Conservation (phyloP, 2,329 filamentous ascomycete species). For the Sclerotiophoma versabilis region DNA sequence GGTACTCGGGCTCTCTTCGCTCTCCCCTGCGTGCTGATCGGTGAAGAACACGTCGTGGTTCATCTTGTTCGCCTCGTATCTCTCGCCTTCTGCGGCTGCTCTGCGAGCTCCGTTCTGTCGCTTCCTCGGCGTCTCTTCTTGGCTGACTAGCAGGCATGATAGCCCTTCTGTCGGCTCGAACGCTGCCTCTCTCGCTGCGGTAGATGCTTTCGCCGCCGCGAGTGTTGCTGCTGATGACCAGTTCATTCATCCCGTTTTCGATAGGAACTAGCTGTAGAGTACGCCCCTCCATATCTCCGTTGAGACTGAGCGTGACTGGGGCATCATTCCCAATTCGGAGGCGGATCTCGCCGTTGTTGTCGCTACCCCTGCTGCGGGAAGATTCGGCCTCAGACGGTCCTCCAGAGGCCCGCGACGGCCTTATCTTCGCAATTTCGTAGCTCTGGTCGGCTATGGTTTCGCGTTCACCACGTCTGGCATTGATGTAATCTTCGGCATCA, state of each 20-base stretch:
- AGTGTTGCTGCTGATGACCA: slow-evolving; percentile 41
- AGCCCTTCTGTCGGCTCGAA: slow-evolving; percentile 26
- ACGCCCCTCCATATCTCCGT: slow-evolving; percentile 49
- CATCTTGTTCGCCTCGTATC: slow-evolving; percentile 26
- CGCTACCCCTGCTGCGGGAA: slow-evolving; percentile 35
- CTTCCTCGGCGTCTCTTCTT: slow-evolving; percentile 42
- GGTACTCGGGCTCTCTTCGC: slow-evolving; percentile 29
- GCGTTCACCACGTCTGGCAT: slow-evolving; percentile 35
- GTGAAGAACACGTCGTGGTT: slow-evolving; percentile 31
- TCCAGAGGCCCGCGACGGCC: slow-evolving; percentile 34
- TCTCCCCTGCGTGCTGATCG: slow-evolving; percentile 8
- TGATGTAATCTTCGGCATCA: slow-evolving; percentile 43
- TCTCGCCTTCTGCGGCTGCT: slow-evolving; percentile 38
- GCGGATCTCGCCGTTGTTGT: slow-evolving; percentile 45
- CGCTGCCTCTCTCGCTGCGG: slow-evolving; percentile 39
- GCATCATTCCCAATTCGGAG: slow-evolving; percentile 45
- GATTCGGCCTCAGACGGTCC: slow-evolving; percentile 40
- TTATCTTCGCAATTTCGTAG: slow-evolving; percentile 38
- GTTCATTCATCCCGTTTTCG: slow-evolving; percentile 47
- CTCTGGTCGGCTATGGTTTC: slow-evolving; percentile 37
- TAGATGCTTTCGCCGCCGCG: slow-evolving; percentile 36
- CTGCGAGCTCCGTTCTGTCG: slow-evolving; percentile 36
- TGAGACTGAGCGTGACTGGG: slow-evolving; percentile 43
- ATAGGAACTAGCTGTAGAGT: slow-evolving; percentile 41
- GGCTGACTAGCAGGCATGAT: slow-evolving; percentile 24